Conservation (phyloP, 208 protist genomes). For the Leishmania tarentolae region DNA sequence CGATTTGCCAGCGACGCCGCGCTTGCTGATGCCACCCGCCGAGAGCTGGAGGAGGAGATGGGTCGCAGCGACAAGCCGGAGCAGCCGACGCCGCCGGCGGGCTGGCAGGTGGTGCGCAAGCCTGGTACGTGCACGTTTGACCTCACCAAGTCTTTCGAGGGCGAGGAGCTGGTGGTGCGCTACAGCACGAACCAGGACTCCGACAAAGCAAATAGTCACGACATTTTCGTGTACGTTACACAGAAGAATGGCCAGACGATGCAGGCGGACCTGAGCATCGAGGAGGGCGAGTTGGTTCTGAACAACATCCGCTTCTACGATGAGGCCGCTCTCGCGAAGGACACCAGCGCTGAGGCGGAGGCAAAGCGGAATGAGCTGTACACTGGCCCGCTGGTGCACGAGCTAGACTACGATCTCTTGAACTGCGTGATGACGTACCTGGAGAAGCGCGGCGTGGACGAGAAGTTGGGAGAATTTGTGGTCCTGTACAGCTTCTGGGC, state of each 20-base stretch:
- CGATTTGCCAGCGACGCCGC: slow-evolving; percentile 62
- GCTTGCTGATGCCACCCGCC: slow-evolving; percentile 54
- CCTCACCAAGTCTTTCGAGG: slow-evolving; percentile 72
- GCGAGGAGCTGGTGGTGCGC: slow-evolving; percentile 76
- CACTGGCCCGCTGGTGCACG: slow-evolving; percentile 70
- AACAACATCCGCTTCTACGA: slow-evolving; percentile 74
- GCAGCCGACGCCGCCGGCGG: slow-evolving; percentile 68
- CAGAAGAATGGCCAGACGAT: slow-evolving; percentile 57
- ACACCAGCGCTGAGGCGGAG: slow-evolving; percentile 58
- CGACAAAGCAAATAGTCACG: slow-evolving; percentile 49
- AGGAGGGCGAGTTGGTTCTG: slow-evolving; percentile 86
- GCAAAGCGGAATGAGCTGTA: slow-evolving; percentile 64
- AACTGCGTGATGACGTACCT: slow-evolving; percentile 82
- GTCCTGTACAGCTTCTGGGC: slow-evolving; percentile 83
- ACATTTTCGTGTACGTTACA: slow-evolving; percentile 70
- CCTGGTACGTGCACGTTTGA: slow-evolving; percentile 71
- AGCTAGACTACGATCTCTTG: slow-evolving; percentile 79
- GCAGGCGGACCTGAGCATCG: slow-evolving; percentile 67
- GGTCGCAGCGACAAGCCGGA: slow-evolving; percentile 69
- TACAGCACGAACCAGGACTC: slow-evolving; percentile 63
- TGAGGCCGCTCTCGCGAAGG: slow-evolving; percentile 58
- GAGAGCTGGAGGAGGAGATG: slow-evolving; percentile 87
- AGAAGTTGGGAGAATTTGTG: slow-evolving; percentile 82
- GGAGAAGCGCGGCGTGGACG: slow-evolving; percentile 80
- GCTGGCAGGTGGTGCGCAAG: slow-evolving; percentile 73